A percentile compares a stretch with the other conserved stretches of the same genome.
Conservation (phyloP, 2,329 filamentous ascomycete species). For the Penicillium vulpinum region DNA sequence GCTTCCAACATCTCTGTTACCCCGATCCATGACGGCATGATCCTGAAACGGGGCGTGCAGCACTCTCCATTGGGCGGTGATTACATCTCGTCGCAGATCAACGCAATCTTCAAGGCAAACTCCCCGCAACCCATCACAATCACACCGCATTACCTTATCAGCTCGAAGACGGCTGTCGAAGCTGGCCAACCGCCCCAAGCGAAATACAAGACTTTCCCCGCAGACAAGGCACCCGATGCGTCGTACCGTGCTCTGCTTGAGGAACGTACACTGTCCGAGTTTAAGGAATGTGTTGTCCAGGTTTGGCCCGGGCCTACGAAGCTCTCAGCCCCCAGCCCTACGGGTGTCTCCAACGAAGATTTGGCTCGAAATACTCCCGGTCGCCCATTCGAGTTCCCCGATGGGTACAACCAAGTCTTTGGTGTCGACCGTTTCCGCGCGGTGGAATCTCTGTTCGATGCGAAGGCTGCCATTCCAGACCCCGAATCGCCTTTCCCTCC, state of each 20-base stretch:
- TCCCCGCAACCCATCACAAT: constrained; percentile 69
- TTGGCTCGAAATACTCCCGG: constrained; percentile 70
- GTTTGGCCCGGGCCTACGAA: constrained; percentile 81
- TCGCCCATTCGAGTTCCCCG: constrained; percentile 93
- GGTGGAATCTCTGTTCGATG: constrained; percentile 88
- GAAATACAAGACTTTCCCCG: constrained; percentile 68
- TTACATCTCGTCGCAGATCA: constrained; percentile 86
- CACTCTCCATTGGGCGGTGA: constrained; percentile 83
- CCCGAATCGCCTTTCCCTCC: constrained; percentile 48
- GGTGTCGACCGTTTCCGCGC: constrained; percentile 82
- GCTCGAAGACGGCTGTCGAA: constrained; percentile 85
- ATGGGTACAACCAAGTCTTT: constrained; percentile 95
- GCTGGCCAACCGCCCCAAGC: constrained; percentile 77
- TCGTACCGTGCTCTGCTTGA: constrained; percentile 85
- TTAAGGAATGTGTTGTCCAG: constrained; percentile 96
- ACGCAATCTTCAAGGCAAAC: constrained; percentile 71
- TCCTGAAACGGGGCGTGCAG: constrained; percentile 85
- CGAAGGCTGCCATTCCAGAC: constrained; percentile 66
- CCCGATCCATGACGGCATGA: constrained; percentile 90
- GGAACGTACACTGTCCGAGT: constrained; percentile 89
- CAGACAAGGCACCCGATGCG: constrained; percentile 56
- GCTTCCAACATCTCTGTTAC: constrained; percentile 86
- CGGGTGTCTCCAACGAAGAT: constrained; percentile 69
- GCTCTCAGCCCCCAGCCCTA: constrained; percentile 54
- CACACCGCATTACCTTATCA: constrained; percentile 82